These are phyloP conservation scores for Agroathelia rolfsii DNA, from an alignment of 1,284 basidiomycete species.

Conservation along the genomic window DNA sequence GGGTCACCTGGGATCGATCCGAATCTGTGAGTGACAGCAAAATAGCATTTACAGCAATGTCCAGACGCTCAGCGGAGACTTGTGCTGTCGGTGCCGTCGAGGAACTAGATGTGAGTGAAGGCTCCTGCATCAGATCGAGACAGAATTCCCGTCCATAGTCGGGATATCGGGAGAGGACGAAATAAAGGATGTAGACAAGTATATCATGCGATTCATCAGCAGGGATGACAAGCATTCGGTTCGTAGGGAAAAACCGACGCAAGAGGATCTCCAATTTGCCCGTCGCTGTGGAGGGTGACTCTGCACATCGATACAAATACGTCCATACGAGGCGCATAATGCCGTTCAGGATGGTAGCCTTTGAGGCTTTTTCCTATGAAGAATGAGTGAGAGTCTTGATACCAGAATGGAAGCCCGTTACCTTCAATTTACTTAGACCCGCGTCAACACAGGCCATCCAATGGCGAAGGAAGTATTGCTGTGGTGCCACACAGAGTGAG, in stretches of 20 bases:
- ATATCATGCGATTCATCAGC: slow-evolving; percentile 71
- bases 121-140: slow-evolving; percentile 71
- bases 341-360: slow-evolving; percentile 77
- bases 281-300: slow-evolving; percentile 70
- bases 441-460: slow-evolving; percentile 71
- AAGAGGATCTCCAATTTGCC: slow-evolving; percentile 73
- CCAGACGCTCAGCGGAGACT: slow-evolving; percentile 60
- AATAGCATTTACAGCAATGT: slow-evolving; percentile 71
- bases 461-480: slow-evolving; percentile 76
- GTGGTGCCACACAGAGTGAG: slow-evolving; percentile 79
- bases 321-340: slow-evolving; percentile 86
- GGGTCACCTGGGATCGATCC: slow-evolving; percentile 60
- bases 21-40: slow-evolving; percentile 64
- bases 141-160: slow-evolving; percentile 83
- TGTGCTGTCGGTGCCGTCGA: slow-evolving; percentile 33
- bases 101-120: slow-evolving; percentile 31
- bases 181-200: slow-evolving; percentile 76
- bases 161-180: slow-evolving; percentile 75
- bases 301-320: slow-evolving; percentile 88
- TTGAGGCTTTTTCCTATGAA: slow-evolving; percentile 66
- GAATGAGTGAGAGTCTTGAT: slow-evolving; percentile 4
- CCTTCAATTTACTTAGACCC: slow-evolving; percentile 74
- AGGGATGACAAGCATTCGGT: slow-evolving; percentile 54
- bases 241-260: slow-evolving; percentile 73
- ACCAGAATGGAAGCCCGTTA: slow-evolving; percentile 21